A percentile compares a stretch with the other conserved stretches of the same genome.
These are phyloP conservation scores for Diaporthe sp. DNA, from an alignment of 2,329 filamentous ascomycete genomes.

Conservation along the genomic window DNA sequence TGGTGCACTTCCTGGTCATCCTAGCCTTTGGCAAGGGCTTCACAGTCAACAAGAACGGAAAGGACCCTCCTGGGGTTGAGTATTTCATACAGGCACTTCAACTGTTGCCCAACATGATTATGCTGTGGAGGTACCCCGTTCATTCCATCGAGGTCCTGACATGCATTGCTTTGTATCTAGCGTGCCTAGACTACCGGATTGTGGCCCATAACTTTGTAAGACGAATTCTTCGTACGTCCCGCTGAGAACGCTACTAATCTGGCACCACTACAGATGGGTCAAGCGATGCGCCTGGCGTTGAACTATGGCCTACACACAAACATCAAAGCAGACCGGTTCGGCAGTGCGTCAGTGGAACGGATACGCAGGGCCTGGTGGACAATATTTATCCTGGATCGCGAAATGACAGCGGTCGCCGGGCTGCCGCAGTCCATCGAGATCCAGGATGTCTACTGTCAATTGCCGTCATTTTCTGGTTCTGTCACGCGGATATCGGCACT, in stretches of 20 bases:
- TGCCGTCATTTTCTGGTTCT: conserved; percentile 44
- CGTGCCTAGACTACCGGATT: conserved; percentile 5
- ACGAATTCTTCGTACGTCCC: background rate
- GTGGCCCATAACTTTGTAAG: conserved; percentile 17
- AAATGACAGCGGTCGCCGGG: conserved; percentile 65
- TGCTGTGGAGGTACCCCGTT: conserved; percentile 18
- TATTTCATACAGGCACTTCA: conserved; percentile 57
- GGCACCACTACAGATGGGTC: conserved; percentile 51
- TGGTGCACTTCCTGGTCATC: conserved; percentile 64
- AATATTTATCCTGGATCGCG: conserved; percentile 61
- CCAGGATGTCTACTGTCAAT: conserved; percentile 58
- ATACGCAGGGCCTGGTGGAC: conserved; percentile 65
- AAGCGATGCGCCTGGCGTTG: conserved; percentile 61
- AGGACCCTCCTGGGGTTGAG: conserved; percentile 57
- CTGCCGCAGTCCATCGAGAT: conserved; percentile 59
- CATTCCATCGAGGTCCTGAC: conserved; percentile 55
- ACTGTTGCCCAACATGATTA: conserved; percentile 35
- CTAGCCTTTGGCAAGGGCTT: conserved; percentile 67
- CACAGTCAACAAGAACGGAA: conserved; percentile 50
- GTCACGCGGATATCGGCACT: conserved; percentile 42
- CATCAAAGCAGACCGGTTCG: conserved; percentile 56
- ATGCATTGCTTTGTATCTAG: conserved; percentile 61
- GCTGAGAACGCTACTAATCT: background rate
- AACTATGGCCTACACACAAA: conserved; percentile 63
- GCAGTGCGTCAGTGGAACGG: conserved; percentile 53